A percentile compares a stretch with the other conserved stretches of the same genome.
Conservation (phyloP, 257 asterid species). For the Primulina tabacum region DNA sequence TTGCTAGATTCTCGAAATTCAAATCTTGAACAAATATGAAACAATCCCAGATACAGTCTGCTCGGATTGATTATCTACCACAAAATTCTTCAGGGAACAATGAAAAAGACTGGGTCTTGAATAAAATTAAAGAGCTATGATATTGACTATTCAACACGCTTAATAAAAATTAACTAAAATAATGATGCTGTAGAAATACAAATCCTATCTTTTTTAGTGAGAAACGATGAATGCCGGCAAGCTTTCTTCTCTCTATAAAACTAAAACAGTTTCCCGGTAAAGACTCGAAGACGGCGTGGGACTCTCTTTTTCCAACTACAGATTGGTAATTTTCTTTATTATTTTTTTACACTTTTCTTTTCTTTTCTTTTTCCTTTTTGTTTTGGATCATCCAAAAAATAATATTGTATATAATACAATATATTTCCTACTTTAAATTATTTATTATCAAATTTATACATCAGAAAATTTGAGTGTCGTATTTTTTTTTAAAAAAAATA, state of each 20-base stretch:
- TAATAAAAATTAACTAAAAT: constrained; percentile 1
- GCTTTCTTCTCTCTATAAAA: constrained; percentile 25
- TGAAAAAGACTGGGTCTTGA: constrained; percentile 32
- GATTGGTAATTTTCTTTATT: neutral
- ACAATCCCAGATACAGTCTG: constrained; percentile 7
- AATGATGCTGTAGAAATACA: constrained; percentile 12
- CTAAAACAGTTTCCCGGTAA: neutral
- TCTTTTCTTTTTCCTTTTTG: no score
- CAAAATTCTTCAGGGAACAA: constrained; percentile 22
- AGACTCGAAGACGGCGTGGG: neutral
- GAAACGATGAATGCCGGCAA: constrained; percentile 38
- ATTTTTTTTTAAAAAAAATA: no score
- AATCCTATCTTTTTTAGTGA: constrained; percentile 14
- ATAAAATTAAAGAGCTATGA: constrained; percentile 29
- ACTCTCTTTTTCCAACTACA: neutral
- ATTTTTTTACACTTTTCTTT: neutral
- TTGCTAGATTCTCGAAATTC: constrained; percentile 12
- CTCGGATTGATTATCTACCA: constrained; percentile 13
- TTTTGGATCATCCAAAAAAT: no score
- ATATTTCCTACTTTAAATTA: no score
- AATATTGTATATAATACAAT: no score
- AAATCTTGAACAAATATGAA: constrained; percentile 17
- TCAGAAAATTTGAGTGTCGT: no score
- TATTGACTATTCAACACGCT: constrained; percentile 83
- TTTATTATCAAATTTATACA: no score